Percentiles rank a stretch among this genome's conserved stretches.
These are phyloP conservation scores for Lasiodiplodia gonubiensis DNA, from an alignment of 2,329 filamentous ascomycete species.

Conservation along the genomic window DNA sequence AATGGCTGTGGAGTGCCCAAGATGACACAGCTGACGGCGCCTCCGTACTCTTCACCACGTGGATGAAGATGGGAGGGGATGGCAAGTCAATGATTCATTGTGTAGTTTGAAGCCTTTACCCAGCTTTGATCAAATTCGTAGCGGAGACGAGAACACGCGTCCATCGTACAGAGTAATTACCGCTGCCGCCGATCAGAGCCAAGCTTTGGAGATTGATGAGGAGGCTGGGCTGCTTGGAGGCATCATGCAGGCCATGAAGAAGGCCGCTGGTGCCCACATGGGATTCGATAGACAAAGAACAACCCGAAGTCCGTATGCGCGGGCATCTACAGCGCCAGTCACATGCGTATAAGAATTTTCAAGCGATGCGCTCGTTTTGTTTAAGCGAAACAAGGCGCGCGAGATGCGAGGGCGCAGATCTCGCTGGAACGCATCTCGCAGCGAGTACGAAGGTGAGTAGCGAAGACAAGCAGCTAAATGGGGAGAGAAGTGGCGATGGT, in stretches of 20 bases:
- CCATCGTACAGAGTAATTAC: background rate
- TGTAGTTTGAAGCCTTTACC: background rate
- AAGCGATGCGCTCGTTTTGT: background rate
- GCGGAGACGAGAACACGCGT: background rate
- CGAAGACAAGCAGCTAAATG: background rate
- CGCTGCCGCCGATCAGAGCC: background rate
- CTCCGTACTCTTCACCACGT: background rate
- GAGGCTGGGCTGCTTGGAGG: conserved; percentile 7
- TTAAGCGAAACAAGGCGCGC: background rate
- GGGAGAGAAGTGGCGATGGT: background rate
- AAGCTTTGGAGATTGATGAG: conserved; percentile 12
- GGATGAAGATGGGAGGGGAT: background rate
- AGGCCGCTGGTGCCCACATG: too few relatives aligned
- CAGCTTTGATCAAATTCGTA: background rate
- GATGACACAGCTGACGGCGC: background rate
- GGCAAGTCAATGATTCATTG: background rate
- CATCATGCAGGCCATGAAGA: background rate
- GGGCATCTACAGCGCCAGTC: background rate
- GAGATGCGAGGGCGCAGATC: background rate
- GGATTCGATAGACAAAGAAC: background rate
- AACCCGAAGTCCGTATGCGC: background rate
- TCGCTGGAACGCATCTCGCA: background rate
- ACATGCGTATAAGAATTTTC: background rate
- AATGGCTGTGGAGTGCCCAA: background rate
- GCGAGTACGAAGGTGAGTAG: background rate